phyloP scores from a whole-genome alignment of 1,284 basidiomycete species.

The Heterobasidion occidentale region DNA sequence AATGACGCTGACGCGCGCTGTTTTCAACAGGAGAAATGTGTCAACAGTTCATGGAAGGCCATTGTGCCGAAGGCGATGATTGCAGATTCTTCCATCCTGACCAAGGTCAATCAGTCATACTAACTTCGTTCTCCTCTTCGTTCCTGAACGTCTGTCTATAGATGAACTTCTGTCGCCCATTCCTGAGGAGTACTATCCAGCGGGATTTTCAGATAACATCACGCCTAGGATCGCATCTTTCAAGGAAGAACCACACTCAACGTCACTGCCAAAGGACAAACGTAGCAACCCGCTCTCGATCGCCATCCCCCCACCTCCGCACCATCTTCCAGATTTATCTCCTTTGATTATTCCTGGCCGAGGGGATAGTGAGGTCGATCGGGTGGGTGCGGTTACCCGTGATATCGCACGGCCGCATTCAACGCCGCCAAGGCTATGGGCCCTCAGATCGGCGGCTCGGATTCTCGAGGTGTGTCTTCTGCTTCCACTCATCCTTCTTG shows the following conservation, averaged over 20 bases:
- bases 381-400: no score
- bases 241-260: neutral
- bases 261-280: neutral
- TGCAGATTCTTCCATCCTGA: slow-evolving; percentile 31
- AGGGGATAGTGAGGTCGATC: neutral
- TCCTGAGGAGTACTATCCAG: neutral
- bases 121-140: neutral
- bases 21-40: slow-evolving; percentile 27
- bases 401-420: slow-evolving; percentile 9
- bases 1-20: neutral
- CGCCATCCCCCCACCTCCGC: neutral
- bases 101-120: slow-evolving; percentile 8
- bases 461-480: neutral
- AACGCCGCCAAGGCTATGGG: slow-evolving; percentile 9
- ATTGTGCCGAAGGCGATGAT: slow-evolving; percentile 28
- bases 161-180: neutral
- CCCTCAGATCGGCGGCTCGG: neutral
- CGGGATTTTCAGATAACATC: slow-evolving; percentile 1
- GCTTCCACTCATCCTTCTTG: neutral
- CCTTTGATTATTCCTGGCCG: neutral
- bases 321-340: slow-evolving; percentile 6
- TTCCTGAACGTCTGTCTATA: neutral
- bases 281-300: neutral
- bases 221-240: neutral
- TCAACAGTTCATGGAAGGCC: slow-evolving; percentile 24